Conservation (phyloP, 1,139 yeast species). For the Zygoascus hellenicus region DNA sequence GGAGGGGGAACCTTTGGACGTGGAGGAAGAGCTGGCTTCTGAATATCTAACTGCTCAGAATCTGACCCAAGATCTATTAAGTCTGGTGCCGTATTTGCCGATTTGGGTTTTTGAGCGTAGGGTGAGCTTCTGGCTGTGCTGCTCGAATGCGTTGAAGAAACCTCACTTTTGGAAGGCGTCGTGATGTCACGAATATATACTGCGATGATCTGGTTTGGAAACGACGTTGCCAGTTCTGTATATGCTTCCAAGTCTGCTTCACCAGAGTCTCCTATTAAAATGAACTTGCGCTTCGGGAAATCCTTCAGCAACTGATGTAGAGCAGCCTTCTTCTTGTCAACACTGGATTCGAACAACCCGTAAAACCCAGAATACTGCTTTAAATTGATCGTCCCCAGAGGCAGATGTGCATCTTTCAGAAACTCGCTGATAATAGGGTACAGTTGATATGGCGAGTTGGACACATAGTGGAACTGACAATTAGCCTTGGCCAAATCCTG, state of each 20-base stretch:
- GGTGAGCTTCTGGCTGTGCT: conserved; percentile 2
- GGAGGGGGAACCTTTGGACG: conserved; percentile 15
- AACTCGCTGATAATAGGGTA: conserved; percentile 61
- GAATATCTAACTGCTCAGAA: not conserved
- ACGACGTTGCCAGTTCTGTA: conserved; percentile 55
- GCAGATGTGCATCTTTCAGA: conserved; percentile 51
- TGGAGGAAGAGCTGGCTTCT: conserved; percentile 13
- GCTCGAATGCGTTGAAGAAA: conserved; percentile 6
- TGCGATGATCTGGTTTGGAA: conserved; percentile 60
- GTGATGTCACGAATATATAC: conserved; percentile 80
- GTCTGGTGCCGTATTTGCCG: conserved; percentile 14
- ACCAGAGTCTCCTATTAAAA: conserved; percentile 92
- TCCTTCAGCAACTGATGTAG: conserved; percentile 62
- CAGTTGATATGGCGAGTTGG: conserved; percentile 92
- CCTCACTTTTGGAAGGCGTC: conserved; percentile 20
- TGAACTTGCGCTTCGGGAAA: conserved; percentile 70
- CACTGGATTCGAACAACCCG: conserved; percentile 80
- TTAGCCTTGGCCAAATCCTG: conserved; percentile 36
- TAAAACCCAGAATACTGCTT: conserved; percentile 81
- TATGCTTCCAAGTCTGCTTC: conserved; percentile 94
- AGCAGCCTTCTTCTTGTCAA: conserved; percentile 67
- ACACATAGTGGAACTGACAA: conserved; percentile 78
- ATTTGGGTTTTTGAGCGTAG: not conserved
- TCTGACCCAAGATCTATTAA: conserved; percentile 18
- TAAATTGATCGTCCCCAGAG: conserved; percentile 72